Evolutionary conservation across 371 early-diverging fungal species (phyloP).

Genomic region (Nematocida sp.): DNA sequence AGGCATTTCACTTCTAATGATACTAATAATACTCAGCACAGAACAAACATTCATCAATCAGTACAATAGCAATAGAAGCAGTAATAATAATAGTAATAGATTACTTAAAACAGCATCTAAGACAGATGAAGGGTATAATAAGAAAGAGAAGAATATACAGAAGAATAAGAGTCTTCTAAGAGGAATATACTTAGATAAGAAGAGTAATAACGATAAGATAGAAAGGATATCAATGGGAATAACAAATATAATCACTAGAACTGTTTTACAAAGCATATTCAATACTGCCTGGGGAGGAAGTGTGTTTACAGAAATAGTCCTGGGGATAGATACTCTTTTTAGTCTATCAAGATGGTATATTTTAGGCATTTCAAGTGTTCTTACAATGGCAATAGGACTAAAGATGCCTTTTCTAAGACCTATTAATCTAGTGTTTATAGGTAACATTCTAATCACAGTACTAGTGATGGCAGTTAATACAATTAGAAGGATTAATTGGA

Average conservation of each 20-base stretch:
- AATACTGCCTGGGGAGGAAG: constrained; percentile 88
- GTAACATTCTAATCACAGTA: background rate
- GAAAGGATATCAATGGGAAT: no score
- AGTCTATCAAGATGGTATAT: background rate
- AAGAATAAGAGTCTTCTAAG: background rate
- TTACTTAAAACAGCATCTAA: no score
- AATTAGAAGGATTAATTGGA: background rate
- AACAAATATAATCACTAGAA: no score
- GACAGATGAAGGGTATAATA: no score
- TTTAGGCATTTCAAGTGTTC: background rate
- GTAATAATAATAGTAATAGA: no score
- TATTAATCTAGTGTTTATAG: background rate
- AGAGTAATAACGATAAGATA: background rate
- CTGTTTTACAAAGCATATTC: constrained; percentile 10
- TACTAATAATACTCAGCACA: constrained; percentile 84
- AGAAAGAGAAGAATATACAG: no score
- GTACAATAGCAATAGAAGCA: background rate
- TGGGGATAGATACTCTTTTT: constrained; percentile 73
- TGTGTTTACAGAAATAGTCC: constrained; percentile 90
- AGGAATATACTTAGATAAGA: background rate
- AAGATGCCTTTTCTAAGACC: constrained; percentile 1
- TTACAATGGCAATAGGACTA: background rate
- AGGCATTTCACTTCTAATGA: constrained; percentile 89
- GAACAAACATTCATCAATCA: constrained; percentile 67
- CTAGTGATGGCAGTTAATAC: background rate